Percentiles rank a stretch among this genome's conserved stretches.
These are phyloP conservation scores for Isabelozyma gotoi DNA, from an alignment of 805 yeast genomes.

Conservation along the genomic window DNA sequence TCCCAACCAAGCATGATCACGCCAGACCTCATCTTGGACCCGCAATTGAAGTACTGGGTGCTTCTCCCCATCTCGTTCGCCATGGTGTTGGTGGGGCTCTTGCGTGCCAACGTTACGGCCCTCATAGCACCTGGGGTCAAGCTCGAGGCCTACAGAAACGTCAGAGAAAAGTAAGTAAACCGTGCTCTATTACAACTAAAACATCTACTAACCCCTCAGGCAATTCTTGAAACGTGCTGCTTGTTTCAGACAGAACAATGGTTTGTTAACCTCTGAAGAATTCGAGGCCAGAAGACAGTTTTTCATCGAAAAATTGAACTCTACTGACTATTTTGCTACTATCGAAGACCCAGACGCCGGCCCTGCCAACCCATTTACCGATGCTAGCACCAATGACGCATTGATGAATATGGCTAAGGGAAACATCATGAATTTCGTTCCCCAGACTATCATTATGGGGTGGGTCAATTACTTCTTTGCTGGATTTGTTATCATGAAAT, in stretches of 20 bases:
- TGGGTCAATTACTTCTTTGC: constrained; percentile 95
- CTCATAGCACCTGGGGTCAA: constrained; percentile 61
- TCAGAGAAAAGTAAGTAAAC: constrained; percentile 32
- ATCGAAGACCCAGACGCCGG: constrained; percentile 35
- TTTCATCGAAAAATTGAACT: constrained; percentile 46
- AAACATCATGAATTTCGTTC: constrained; percentile 79
- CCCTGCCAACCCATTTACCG: constrained; percentile 63
- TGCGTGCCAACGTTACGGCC: constrained; percentile 66
- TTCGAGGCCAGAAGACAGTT: constrained; percentile 54
- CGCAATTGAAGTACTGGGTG: constrained; percentile 85
- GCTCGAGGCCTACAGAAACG: constrained; percentile 47
- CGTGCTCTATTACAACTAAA: background rate
- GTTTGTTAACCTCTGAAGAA: constrained; percentile 49
- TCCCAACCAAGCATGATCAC: background rate
- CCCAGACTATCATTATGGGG: constrained; percentile 92
- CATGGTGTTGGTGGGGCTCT: constrained; percentile 83
- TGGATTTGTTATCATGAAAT: constrained; percentile 74
- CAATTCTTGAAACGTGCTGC: constrained; percentile 62
- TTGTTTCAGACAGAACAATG: constrained; percentile 54
- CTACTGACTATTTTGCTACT: constrained; percentile 58
- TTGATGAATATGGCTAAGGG: constrained; percentile 77
- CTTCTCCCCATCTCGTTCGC: constrained; percentile 84
- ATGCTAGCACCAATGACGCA: constrained; percentile 69
- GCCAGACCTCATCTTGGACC: constrained; percentile 59
- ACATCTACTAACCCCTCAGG: constrained; percentile 14